Base-by-base conservation (phyloP, 805 yeast species). In the Kuraishia piskuri region DNA sequence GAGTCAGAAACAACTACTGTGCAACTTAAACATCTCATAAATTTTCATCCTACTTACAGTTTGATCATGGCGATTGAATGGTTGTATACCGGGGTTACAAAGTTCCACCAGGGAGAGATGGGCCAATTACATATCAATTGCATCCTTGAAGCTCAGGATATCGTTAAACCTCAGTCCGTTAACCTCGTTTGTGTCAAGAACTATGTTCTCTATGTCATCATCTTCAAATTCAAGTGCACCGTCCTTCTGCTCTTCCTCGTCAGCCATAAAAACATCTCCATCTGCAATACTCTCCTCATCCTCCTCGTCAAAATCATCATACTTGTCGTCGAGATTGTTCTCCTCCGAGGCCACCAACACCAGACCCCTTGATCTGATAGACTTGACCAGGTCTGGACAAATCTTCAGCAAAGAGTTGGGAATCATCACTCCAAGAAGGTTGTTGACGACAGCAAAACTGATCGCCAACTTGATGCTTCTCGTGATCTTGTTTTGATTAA, bases 381-480 rank as follows among this genome's bases (percentile, higher is more conserved):
- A 77, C 40, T 86, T 86, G 6, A 86, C 79, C 46, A 91, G 68
- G 52, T 85, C 83, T 0, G 96, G 95, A 48, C 90, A 90, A 25
- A 90, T 70, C 44, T 77, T 71, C 54, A 92, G 71, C 53, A 94
- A 64, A 53, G 84, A 84, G 24, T 82, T 77, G 0, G 96, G 90
- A 22, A 89, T 80, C 22, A 90, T 82, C 10, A 94, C 66, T 19
- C 99, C 99, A 58, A 94, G 74, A 52, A 94, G 72, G 63, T 94
- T 94, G 64, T 94, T 94, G 54, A 78, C 76, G 2, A 84, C 77
- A 0, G 97, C 91, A 65, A 89, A 90, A 51, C 77, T 77, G 0
- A 90, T 82, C 1, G 95, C 96, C 58, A 89, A 90, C 61, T 88
- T 88, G 52, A 92, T 76, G 1, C 94, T 84, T 57, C 90, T 71